These are phyloP conservation scores for Dinochytrium kinnereticum DNA, from an alignment of 371 early-diverging fungal species.

Conservation along the genomic window DNA sequence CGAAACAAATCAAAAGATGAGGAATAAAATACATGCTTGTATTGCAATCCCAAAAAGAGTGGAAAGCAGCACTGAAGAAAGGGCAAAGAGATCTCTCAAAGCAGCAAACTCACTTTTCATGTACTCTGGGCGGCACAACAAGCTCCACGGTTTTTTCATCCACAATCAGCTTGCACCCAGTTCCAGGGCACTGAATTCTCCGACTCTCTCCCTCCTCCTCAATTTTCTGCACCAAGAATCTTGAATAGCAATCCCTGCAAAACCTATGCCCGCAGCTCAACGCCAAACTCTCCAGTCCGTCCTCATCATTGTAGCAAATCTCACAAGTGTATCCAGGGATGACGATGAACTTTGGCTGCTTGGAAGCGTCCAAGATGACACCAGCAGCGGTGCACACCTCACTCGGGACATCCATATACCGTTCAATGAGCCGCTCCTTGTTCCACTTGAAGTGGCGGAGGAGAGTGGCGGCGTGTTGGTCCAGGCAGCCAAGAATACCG, in stretches of 20 bases:
- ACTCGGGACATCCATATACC: slow-evolving; percentile 81
- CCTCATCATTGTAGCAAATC: slow-evolving; percentile 77
- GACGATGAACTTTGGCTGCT: slow-evolving; percentile 38
- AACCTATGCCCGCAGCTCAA: slow-evolving; percentile 81
- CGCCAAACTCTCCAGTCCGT: slow-evolving; percentile 60
- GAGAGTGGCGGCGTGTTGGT: slow-evolving; percentile 65
- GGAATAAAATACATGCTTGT: not conserved
- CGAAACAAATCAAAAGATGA: slow-evolving; percentile 3
- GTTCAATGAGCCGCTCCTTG: slow-evolving; percentile 88
- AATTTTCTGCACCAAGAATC: slow-evolving; percentile 85
- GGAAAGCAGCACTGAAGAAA: too few relatives aligned
- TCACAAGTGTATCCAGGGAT: slow-evolving; percentile 75
- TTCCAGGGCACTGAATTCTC: slow-evolving; percentile 82
- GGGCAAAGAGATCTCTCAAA: too few relatives aligned
- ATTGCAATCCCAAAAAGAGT: not conserved
- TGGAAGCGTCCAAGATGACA: slow-evolving; percentile 54
- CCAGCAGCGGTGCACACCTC: slow-evolving; percentile 73
- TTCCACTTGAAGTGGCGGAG: slow-evolving; percentile 84
- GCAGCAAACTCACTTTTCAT: slow-evolving; percentile 56
- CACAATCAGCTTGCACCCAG: slow-evolving; percentile 79
- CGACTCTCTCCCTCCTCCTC: slow-evolving; percentile 84
- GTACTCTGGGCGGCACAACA: slow-evolving; percentile 59
- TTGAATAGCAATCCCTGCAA: slow-evolving; percentile 83
- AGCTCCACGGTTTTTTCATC: slow-evolving; percentile 78
- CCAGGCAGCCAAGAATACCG: slow-evolving; percentile 66